These are phyloP conservation scores for Aspergillus phoenicis DNA, from an alignment of 2,329 filamentous ascomycete species.

Conservation along the genomic window DNA sequence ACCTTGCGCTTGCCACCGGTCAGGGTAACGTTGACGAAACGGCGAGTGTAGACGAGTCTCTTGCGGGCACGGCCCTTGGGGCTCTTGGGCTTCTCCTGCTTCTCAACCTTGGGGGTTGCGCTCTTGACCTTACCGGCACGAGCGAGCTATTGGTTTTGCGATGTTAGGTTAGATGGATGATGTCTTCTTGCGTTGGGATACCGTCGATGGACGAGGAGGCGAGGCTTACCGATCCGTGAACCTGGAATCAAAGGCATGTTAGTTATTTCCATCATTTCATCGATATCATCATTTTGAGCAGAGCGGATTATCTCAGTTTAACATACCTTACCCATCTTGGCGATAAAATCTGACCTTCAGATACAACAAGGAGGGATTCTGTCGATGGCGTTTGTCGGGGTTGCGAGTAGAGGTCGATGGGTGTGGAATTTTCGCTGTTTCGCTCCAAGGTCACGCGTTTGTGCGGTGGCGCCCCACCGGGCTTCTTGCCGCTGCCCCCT, in stretches of 20 bases:
- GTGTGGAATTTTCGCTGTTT: constrained; percentile 17
- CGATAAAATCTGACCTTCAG: constrained; percentile 10
- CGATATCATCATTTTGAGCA: not conserved
- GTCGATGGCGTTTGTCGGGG: constrained; percentile 16
- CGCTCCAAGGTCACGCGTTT: constrained; percentile 17
- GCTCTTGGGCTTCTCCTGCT: constrained; percentile 84
- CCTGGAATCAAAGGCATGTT: constrained; percentile 9
- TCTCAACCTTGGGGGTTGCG: constrained; percentile 29
- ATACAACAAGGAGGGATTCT: constrained; percentile 8
- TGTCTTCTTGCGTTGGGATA: not conserved
- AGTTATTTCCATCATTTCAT: constrained; percentile 2
- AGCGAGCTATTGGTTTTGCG: constrained; percentile 18
- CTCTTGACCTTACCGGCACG: constrained; percentile 31
- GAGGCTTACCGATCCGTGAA: constrained; percentile 18
- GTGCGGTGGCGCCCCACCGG: constrained; percentile 15
- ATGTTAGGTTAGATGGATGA: not conserved
- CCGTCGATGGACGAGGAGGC: not conserved
- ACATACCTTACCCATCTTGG: constrained; percentile 21
- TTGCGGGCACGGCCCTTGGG: constrained; percentile 98
- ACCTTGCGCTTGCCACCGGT: constrained; percentile 99
- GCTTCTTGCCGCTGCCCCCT: not conserved
- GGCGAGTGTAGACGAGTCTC: constrained; percentile 92
- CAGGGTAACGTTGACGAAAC: constrained; percentile 97
- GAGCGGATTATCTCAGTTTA: not conserved
- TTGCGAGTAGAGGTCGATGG: constrained; percentile 11